A percentile compares a stretch with the other conserved stretches of the same genome.
These are phyloP conservation scores for Lineolata rhizophorae DNA, from an alignment of 495 filamentous ascomycete genomes.

Conservation along the genomic window DNA sequence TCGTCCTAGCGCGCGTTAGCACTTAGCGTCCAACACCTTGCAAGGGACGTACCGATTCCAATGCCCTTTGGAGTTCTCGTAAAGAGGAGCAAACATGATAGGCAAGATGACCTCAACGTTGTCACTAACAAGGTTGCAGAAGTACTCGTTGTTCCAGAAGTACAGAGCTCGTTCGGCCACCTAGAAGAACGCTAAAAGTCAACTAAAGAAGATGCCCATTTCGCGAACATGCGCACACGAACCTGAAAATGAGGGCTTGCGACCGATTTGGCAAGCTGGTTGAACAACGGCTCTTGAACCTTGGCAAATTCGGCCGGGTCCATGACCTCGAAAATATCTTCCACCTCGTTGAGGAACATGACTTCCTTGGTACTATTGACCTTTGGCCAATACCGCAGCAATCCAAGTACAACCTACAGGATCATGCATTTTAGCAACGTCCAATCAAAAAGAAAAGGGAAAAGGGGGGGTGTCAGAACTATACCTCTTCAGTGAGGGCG, in stretches of 20 bases:
- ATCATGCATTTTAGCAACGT: conserved; percentile 1
- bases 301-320: conserved; percentile 97
- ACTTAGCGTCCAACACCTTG: background rate
- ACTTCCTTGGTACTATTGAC: conserved; percentile 99
- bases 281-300: conserved; percentile 92
- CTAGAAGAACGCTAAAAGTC: too few species aligned
- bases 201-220: background rate
- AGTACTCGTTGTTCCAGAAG: conserved; percentile 99
- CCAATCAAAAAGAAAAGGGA: background rate
- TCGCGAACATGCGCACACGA: conserved; percentile 5
- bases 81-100: conserved; percentile 97
- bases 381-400: conserved; percentile 96
- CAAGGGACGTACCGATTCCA: conserved; percentile 67
- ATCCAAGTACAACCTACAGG: conserved; percentile 79
- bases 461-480: too few species aligned
- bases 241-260: conserved; percentile 97
- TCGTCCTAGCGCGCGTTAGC: conserved; percentile 40
- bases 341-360: conserved; percentile 98
- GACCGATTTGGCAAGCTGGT: conserved; percentile 92
- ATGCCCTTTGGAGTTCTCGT: conserved; percentile 98
- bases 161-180: conserved; percentile 94
- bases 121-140: conserved; percentile 97
- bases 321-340: conserved; percentile 99
- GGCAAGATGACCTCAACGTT: conserved; percentile 96
- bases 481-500: conserved; percentile 91